Base-by-base conservation (phyloP, 106 monocot species). In the Platanthera guangdongensis region DNA sequence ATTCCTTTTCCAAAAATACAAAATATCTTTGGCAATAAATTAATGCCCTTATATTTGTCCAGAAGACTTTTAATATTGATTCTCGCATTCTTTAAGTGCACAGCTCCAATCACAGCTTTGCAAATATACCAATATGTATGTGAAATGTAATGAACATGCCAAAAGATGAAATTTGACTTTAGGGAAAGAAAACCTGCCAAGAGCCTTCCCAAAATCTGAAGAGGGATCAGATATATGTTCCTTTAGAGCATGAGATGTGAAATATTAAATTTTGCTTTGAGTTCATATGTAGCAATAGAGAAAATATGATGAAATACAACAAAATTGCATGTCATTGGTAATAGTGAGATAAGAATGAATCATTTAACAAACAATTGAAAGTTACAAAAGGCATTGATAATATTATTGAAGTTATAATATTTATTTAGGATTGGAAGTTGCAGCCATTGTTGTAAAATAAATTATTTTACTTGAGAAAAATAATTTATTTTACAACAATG, bases 241-340 rank as follows among this genome's bases (percentile, higher is more conserved):
- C 99, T 92, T 99, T 99, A 68, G 99, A 99, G 83, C 99, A 99
- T 72, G 73, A 90, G 14, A 99, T 94, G 84, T 94, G 79, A 78
- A 99, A 99, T 55, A 99, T 81, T 79, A 94, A 80, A 88, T 99
- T 90, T 75, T 99, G 99, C 63, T 94, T 99, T 86, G 53, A 80
- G 39, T 14, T 68, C 28, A 68, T 48, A 80, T 51, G 50, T 51
- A 51, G 10, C 13, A 72, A 72, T 51, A 9, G 8, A 51, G 25
- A 9, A 21, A 19, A 19, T 72, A 50, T 51, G 51, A 0, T 72
- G 50, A 72, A 72, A 51, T 51, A 10, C 19, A 51, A 14, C 5
- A 72, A 50, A 51, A 72, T 47, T 47, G 70, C 12, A 65, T n/a
- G 32, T 47, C 13, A 6, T 14, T 28, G 13, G 69, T 69, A 69